Evolutionary conservation across 2,329 filamentous ascomycete species (phyloP), one percentile per base, ranked within the genome.

Genomic region (Penicillium sp.): DNA sequence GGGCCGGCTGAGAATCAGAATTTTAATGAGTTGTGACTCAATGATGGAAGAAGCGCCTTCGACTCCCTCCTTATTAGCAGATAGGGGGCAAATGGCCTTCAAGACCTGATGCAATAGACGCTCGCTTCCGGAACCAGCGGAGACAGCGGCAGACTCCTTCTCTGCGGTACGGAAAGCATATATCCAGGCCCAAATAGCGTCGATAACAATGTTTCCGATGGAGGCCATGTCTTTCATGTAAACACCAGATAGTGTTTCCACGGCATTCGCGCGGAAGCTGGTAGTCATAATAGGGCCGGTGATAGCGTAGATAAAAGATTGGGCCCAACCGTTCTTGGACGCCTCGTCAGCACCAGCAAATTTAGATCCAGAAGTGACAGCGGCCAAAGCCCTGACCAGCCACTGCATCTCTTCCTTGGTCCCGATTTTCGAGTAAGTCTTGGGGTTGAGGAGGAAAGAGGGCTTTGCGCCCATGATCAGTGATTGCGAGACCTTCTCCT

Each of bases 391-490:
- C 62, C 86, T 84, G 43, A 87, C 79, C 51, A 90, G 83, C 90
- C 95, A 97, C 53, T 79, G 80, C 21, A 92, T 79, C 66, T 99
- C 95, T 52, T 93, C 90, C 55, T 89, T 86, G 0, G 81, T 77
- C 2, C 83, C 81, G 24, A 96, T 69, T 70, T 96, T 97, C 37
- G 88, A 87, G 75, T 95, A 98, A 5, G 96, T 85, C 59, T 90
- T 89, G 33, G 89, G 84, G 67, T 90, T 96, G 6, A 98, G 81
- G 21, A 98, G 79, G 72, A 96, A 95, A 0, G 93, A 96, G 14
- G 90, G 87, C 71, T 96, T 96, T 0, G 90, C 87, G n/a, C 88
- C 86, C 37, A 87, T 74, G 2, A 82, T 81, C 58, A 96, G 80
- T 11, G 86, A 85, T 65, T 91, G 87, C 49, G 86, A 84, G 24